A percentile compares a stretch with the other conserved stretches of the same genome.
Evolutionary conservation across 148 eudicot genomes (phyloP).

Genomic region (Amaranthus cruentus): DNA sequence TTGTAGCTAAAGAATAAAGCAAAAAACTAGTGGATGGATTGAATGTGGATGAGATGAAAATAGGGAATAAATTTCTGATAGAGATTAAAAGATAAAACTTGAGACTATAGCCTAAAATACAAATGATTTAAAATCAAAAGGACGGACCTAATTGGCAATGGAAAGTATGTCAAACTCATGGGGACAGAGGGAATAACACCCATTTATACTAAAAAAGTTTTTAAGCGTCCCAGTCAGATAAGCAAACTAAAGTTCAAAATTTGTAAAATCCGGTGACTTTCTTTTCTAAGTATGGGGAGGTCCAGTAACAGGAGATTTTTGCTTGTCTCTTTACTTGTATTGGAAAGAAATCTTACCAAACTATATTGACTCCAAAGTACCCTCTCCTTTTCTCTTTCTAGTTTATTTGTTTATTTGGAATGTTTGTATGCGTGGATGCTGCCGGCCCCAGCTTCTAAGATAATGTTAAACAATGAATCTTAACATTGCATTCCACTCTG

Average conservation of each 20-base stretch:
- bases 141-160: too few relatives aligned
- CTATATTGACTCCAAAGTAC: constrained; percentile 3
- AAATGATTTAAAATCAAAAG: too few relatives aligned
- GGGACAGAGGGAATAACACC: too few relatives aligned
- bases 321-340: constrained; percentile 23
- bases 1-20: too few relatives aligned
- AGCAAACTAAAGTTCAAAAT: not conserved
- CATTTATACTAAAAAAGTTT: not conserved
- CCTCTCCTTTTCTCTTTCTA: not conserved
- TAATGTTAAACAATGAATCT: constrained; percentile 14
- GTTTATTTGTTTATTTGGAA: constrained; percentile 9
- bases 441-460: not conserved
- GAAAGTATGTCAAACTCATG: too few relatives aligned
- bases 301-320: constrained; percentile 18
- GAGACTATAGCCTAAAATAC: not conserved
- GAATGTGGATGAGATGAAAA: too few relatives aligned
- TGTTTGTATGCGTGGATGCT: constrained; percentile 12
- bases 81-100: not conserved
- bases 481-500: constrained; percentile 28
- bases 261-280: constrained; percentile 12
- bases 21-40: too few relatives aligned
- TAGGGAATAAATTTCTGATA: too few relatives aligned
- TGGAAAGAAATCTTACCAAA: constrained; percentile 28
- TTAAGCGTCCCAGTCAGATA: not conserved
- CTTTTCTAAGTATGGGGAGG: constrained; percentile 26